phyloP scores from a whole-genome alignment of 441 rosid species.

The Melastoma candidum region DNA sequence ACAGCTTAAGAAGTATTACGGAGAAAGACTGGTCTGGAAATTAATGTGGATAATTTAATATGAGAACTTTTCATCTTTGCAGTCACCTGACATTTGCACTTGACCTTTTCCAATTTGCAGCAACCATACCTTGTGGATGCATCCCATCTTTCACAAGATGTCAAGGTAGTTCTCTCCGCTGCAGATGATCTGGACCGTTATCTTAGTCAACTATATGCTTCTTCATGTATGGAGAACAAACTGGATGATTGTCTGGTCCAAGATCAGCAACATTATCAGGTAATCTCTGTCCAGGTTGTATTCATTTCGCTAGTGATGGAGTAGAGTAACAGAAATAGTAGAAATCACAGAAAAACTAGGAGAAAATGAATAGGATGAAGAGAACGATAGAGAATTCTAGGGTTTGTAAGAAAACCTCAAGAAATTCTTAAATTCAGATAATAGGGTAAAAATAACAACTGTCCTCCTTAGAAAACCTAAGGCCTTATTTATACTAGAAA shows the following conservation, averaged over 20 bases:
- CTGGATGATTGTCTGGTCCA: slow-evolving; percentile 28
- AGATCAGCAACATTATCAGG: slow-evolving; percentile 66
- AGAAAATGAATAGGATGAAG: no score
- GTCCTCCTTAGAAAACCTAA: no score
- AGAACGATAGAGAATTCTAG: no score
- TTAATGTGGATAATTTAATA: slow-evolving; percentile 9
- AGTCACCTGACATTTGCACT: not conserved
- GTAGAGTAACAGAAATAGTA: no score
- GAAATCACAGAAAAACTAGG: no score
- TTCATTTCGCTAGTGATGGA: no score
- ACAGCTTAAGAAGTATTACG: slow-evolving; percentile 67
- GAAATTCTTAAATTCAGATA: no score
- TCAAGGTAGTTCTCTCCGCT: slow-evolving; percentile 72
- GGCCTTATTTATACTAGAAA: no score
- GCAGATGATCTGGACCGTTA: slow-evolving; percentile 63
- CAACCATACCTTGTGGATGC: slow-evolving; percentile 61
- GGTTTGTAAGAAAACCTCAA: no score
- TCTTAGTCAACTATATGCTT: slow-evolving; percentile 49
- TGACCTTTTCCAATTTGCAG: slow-evolving; percentile 36
- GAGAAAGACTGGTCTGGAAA: slow-evolving; percentile 84
- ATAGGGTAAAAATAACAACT: no score
- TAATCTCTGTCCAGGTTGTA: slow-evolving; percentile 11
- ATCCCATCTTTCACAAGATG: slow-evolving; percentile 78
- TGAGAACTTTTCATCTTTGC: not conserved
- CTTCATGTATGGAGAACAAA: slow-evolving; percentile 33